These are phyloP conservation scores for Fusarium albosuccineum DNA, from an alignment of 2,329 filamentous ascomycete species.

Conservation along the genomic window DNA sequence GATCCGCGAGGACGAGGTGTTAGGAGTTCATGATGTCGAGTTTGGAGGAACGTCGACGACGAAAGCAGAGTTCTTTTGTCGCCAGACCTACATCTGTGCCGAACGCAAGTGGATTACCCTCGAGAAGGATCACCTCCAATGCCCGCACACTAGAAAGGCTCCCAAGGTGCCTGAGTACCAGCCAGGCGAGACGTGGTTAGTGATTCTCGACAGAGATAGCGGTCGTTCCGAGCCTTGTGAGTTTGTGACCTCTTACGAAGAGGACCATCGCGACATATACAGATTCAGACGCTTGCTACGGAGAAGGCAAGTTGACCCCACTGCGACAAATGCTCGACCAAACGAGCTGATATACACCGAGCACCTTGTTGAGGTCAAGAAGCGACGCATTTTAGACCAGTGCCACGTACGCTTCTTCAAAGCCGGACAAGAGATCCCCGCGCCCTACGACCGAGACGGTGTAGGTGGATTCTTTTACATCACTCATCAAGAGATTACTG, in stretches of 20 bases:
- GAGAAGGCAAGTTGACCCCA: constrained; percentile 56
- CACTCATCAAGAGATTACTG: constrained; percentile 52
- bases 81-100: constrained; percentile 74
- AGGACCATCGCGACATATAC: constrained; percentile 36
- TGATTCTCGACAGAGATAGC: constrained; percentile 47
- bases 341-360: constrained; percentile 74
- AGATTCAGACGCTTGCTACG: constrained; percentile 67
- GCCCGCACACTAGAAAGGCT: constrained; percentile 53
- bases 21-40: constrained; percentile 69
- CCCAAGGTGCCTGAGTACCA: constrained; percentile 51
- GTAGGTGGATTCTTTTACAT: constrained; percentile 77
- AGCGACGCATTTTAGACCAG: constrained; percentile 60
- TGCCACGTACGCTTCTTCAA: constrained; percentile 72
- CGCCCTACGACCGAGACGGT: constrained; percentile 75
- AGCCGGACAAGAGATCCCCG: constrained; percentile 60
- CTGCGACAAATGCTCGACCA: constrained; percentile 48
- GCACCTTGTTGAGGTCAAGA: constrained; percentile 53
- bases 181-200: constrained; percentile 72
- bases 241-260: constrained; percentile 56
- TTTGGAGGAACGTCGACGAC: constrained; percentile 66
- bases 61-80: constrained; percentile 71
- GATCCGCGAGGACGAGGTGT: constrained; percentile 67
- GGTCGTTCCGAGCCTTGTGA: constrained; percentile 71
- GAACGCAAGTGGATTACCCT: constrained; percentile 74
- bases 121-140: constrained; percentile 65